phyloP scores from a whole-genome alignment of 2,329 filamentous ascomycete species.

The Dactylonectria macrodidyma region DNA sequence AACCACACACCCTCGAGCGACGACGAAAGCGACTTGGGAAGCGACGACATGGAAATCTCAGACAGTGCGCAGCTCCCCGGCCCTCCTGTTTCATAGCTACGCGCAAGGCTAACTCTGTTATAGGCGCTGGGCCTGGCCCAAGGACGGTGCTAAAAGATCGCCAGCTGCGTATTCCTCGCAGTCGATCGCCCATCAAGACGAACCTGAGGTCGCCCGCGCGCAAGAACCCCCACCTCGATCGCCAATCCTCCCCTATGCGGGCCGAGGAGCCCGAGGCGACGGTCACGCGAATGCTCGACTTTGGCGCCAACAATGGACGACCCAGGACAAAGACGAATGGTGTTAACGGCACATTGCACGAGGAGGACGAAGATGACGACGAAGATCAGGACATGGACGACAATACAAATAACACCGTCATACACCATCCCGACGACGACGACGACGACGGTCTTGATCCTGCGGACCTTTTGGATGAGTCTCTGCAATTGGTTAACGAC shows the following conservation, averaged over 20 bases:
- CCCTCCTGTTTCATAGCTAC: not conserved
- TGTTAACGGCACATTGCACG: constrained; percentile 45
- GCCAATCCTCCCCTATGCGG: constrained; percentile 64
- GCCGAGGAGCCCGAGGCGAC: constrained; percentile 54
- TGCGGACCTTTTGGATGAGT: constrained; percentile 56
- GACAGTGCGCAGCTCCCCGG: constrained; percentile 55
- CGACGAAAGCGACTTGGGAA: constrained; percentile 51
- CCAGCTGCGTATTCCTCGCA: constrained; percentile 63
- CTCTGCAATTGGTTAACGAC: constrained; percentile 59
- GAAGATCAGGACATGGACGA: constrained; percentile 46
- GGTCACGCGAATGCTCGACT: constrained; percentile 71
- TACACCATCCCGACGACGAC: constrained; percentile 13
- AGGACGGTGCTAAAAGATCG: constrained; percentile 66
- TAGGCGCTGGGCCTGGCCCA: constrained; percentile 69
- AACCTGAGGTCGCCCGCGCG: constrained; percentile 73
- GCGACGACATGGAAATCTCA: constrained; percentile 68
- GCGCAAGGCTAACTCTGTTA: constrained; percentile 39
- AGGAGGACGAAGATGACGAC: constrained; percentile 48
- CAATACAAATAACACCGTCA: constrained; percentile 27
- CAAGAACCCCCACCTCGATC: constrained; percentile 71
- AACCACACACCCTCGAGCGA: constrained; percentile 44
- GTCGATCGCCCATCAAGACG: constrained; percentile 75
- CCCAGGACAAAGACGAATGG: constrained; percentile 46
- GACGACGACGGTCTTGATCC: constrained; percentile 2
- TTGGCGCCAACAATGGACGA: constrained; percentile 48